Evolutionary conservation across 1,139 yeast species (phyloP).

Genomic region (Geotrichum candidum): DNA sequence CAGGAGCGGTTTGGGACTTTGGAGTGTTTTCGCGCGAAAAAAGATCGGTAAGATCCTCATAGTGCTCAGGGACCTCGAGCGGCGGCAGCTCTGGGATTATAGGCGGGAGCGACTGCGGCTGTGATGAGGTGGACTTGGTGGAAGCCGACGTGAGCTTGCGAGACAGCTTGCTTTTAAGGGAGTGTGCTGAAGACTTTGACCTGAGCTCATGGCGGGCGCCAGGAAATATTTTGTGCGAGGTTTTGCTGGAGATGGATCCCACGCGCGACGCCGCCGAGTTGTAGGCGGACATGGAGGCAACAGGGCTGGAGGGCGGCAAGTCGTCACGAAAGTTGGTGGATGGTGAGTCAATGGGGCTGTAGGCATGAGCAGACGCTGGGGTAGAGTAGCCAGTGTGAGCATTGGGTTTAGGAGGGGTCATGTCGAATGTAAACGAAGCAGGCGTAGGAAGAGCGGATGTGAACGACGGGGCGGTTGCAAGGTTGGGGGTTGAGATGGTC

Average conservation of each 20-base stretch:
- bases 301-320: not conserved
- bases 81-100: slow-evolving; percentile 12
- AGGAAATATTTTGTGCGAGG: not conserved
- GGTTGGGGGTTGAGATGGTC: not conserved
- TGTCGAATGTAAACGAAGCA: not conserved
- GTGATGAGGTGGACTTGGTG: not conserved
- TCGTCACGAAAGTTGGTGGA: not conserved
- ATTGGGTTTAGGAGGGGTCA: not conserved
- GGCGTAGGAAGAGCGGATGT: not conserved
- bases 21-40: not conserved
- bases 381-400: not conserved
- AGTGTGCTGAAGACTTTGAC: not conserved
- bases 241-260: not conserved
- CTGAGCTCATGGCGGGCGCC: not conserved
- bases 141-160: not conserved
- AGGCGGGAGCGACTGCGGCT: not conserved
- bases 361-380: not conserved
- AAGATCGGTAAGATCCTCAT: slow-evolving; percentile 12
- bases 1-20: not conserved
- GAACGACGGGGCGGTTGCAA: not conserved
- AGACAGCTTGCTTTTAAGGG: not conserved
- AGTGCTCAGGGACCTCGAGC: slow-evolving; percentile 3
- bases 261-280: not conserved
- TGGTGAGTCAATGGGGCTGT: not conserved
- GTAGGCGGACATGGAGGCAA: not conserved